Base-by-base conservation (phyloP, 225 moss, liverwort and hornwort species). In the Pseudisothecium myosuroides region DNA sequence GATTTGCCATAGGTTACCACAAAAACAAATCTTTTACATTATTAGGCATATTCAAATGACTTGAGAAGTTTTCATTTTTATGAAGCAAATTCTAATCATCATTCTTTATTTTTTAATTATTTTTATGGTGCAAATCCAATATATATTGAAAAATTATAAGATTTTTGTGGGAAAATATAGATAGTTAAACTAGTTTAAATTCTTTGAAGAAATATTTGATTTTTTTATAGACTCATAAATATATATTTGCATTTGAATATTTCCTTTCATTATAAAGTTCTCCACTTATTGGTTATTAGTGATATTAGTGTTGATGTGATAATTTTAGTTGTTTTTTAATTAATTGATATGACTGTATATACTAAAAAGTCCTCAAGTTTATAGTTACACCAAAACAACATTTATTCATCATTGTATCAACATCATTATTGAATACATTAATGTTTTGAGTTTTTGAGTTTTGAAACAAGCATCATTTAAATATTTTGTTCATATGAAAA, bases 51-150 rank as follows among this genome's bases (percentile, higher is more conserved):
- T 19, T 41, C 5, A 59, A 56, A n/a, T 15, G 17, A 26, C 26
- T 27, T 27, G 2, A n/a, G 2, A 56, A 24, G 10, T 17, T 41
- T 41, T 26, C 1, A 3, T 26, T 29, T 41, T 39, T 39, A n/a
- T 17, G 9, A 26, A 31, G 5, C 0, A 41, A 0, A 27, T 18
- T 60, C 2, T 12, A 26, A 19, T 41, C 5, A 24, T 22, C 14
- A 24, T 0, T n/a, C 2, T 10, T 39, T 58, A 8, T 19, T 59
- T 41, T 13, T 29, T 6, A 29, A 59, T 23, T 8, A 16, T 10
- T 24, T 24, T 55, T 6, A 36, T 10, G 0, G 15, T 16, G 2
- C 6, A 1, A 24, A 16, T 37, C 10, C 15, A 77, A 23, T 54
- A 54, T 37, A 15, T 16, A 54, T 16, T 37, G 16, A 55, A 16